Conservation (phyloP, 495 filamentous ascomycete genomes). For the Lophium mytilinum region DNA sequence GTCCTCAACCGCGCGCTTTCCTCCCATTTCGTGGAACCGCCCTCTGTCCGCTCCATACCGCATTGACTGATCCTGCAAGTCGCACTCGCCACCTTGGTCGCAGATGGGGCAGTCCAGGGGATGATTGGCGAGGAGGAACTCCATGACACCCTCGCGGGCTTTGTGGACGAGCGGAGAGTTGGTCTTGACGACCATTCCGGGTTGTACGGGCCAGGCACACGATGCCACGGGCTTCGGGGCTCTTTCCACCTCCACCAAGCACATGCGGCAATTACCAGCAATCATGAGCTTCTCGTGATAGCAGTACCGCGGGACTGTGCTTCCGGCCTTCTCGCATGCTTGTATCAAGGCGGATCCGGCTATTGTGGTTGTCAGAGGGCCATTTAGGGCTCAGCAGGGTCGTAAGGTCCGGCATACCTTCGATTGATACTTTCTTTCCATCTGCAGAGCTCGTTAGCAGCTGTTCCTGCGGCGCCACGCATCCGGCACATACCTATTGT, state of each 20-base stretch:
- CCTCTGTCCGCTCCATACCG: constrained; percentile 93
- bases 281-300: constrained; percentile 99
- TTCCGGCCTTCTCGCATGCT: constrained; percentile 95
- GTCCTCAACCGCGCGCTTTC: constrained; percentile 96
- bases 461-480: constrained; percentile 10
- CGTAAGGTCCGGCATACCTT: constrained; percentile 54
- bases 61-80: constrained; percentile 99
- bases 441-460: constrained; percentile 48
- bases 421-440: constrained; percentile 91
- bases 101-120: constrained; percentile 95
- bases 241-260: constrained; percentile 92
- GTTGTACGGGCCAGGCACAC: constrained; percentile 96
- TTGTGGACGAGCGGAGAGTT: constrained; percentile 93
- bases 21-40: constrained; percentile 87
- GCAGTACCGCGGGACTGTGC: constrained; percentile 92
- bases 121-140: constrained; percentile 94
- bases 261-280: constrained; percentile 99
- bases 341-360: constrained; percentile 93
- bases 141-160: constrained; percentile 96
- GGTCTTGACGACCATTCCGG: constrained; percentile 98
- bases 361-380: constrained; percentile 29
- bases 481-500: constrained; percentile 66
- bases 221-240: constrained; percentile 95
- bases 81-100: constrained; percentile 97
- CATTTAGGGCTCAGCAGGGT: constrained; percentile 24